phyloP scores from a whole-genome alignment of 2,329 filamentous ascomycete species.

The Leptographium lundbergii region DNA sequence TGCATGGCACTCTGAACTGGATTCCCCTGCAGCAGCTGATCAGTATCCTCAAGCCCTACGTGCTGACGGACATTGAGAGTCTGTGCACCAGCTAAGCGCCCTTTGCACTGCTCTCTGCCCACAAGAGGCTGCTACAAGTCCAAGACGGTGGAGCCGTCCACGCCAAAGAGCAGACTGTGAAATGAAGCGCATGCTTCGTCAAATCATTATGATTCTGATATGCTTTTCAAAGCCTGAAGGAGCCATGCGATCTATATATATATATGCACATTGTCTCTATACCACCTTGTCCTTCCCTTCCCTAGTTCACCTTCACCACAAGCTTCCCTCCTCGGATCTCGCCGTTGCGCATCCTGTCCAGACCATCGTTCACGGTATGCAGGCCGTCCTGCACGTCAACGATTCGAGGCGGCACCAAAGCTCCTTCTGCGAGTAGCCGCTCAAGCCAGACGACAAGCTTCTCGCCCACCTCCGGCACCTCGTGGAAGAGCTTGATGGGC shows the following conservation, averaged over 20 bases:
- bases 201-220: background rate
- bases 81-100: background rate
- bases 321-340: constrained; percentile 56
- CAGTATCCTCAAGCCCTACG: background rate
- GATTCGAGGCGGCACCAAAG: constrained; percentile 50
- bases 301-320: constrained; percentile 34
- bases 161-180: too few relatives aligned
- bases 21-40: constrained; percentile 1
- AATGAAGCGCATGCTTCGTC: too few relatives aligned
- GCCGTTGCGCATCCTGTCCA: constrained; percentile 53
- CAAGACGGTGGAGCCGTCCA: too few relatives aligned
- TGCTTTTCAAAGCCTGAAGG: background rate
- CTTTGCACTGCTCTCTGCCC: too few relatives aligned
- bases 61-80: background rate
- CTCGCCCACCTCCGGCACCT: constrained; percentile 49
- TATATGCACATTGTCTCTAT: background rate
- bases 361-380: constrained; percentile 51
- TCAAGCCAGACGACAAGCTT: constrained; percentile 55
- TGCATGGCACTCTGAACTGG: constrained; percentile 4
- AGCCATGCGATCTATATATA: background rate
- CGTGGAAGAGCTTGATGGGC: constrained; percentile 66
- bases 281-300: background rate
- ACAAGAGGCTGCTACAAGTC: too few relatives aligned
- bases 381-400: constrained; percentile 51
- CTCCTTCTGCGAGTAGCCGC: constrained; percentile 39